These are phyloP conservation scores for Nitzschia putrida DNA, from an alignment of 108 stramenopile species.

Conservation along the genomic window DNA sequence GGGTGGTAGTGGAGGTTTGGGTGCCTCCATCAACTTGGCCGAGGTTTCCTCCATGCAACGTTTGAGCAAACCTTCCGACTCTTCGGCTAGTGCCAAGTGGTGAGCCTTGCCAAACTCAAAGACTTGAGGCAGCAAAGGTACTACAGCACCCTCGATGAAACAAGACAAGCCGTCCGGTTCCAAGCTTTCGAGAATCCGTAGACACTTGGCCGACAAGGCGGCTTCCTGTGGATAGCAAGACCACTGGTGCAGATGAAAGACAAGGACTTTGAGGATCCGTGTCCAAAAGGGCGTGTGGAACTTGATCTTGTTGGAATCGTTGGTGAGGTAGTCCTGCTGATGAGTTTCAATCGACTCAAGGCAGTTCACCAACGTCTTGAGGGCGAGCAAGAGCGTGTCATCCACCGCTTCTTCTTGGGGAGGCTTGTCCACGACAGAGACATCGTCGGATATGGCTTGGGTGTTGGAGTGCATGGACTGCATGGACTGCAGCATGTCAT, in stretches of 20 bases:
- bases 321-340: slow-evolving; percentile 11
- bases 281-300: slow-evolving; percentile 6
- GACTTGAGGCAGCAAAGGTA: not conserved
- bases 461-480: not conserved
- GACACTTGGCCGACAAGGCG: slow-evolving; percentile 13
- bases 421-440: not conserved
- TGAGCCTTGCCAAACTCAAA: slow-evolving; percentile 18
- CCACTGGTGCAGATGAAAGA: slow-evolving; percentile 10
- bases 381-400: slow-evolving; percentile 2
- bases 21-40: not conserved
- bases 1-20: not conserved
- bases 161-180: slow-evolving; percentile 6
- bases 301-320: slow-evolving; percentile 5
- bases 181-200: slow-evolving; percentile 13
- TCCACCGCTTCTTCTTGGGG: not conserved
- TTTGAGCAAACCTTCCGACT: slow-evolving; percentile 5
- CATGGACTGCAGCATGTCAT: not conserved
- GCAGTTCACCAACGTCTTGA: slow-evolving; percentile 3
- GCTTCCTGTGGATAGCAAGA: slow-evolving; percentile 6
- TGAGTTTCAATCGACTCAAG: slow-evolving; percentile 7
- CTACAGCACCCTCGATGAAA: slow-evolving; percentile 4
- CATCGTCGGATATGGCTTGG: not conserved
- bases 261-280: slow-evolving; percentile 13
- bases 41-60: not conserved
- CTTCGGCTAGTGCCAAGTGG: slow-evolving; percentile 14